phyloP scores from a whole-genome alignment of 495 filamentous ascomycete species.

The Rhypophila decipiens region DNA sequence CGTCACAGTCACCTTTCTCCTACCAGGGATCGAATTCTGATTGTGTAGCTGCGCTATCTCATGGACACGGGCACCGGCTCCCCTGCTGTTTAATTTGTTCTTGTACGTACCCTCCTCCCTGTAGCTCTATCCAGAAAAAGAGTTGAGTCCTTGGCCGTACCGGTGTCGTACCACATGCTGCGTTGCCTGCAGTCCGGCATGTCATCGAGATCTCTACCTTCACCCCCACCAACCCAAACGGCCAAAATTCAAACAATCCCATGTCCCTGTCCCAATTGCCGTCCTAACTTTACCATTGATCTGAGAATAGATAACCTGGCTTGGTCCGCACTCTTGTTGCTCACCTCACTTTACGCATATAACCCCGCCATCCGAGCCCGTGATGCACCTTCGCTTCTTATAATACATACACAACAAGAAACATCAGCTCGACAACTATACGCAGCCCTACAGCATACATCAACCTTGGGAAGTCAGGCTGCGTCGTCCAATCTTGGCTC shows the following conservation, averaged over 20 bases:
- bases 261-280: slow-evolving; percentile 19
- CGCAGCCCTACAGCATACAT: too few species aligned
- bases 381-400: too few species aligned
- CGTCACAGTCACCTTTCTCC: too few species aligned
- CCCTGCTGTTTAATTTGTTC: background rate
- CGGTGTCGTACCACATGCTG: slow-evolving; percentile 23
- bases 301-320: slow-evolving; percentile 5
- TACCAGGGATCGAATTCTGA: too few species aligned
- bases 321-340: background rate
- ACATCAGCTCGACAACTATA: too few species aligned
- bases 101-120: slow-evolving; percentile 7
- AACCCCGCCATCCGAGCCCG: background rate
- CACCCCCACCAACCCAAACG: slow-evolving; percentile 19
- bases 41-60: background rate
- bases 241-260: slow-evolving; percentile 23
- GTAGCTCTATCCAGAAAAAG: slow-evolving; percentile 5
- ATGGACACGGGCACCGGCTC: background rate
- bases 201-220: slow-evolving; percentile 29
- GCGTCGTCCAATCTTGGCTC: slow-evolving; percentile 4
- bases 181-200: slow-evolving; percentile 17
- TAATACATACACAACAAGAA: too few species aligned
- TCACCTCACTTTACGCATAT: too few species aligned
- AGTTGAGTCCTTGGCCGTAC: slow-evolving; percentile 9
- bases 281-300: slow-evolving; percentile 26
- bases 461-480: too few species aligned